Evolutionary conservation across 2,329 filamentous ascomycete genomes (phyloP).

Genomic region (Fusarium decemcellulare): DNA sequence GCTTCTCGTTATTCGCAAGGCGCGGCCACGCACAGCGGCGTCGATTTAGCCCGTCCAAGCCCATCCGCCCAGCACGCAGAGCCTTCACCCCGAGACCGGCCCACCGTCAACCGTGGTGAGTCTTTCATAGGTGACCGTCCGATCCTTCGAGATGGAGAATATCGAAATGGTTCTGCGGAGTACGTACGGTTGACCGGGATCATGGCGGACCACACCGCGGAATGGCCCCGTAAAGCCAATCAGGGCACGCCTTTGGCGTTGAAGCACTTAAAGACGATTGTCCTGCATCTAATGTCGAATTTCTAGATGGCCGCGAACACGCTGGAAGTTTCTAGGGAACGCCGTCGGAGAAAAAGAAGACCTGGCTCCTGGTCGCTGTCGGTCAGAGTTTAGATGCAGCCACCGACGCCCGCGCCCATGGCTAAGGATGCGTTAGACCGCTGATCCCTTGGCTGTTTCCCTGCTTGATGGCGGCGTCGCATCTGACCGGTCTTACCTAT

Average conservation of each 20-base stretch:
- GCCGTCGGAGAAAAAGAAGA: conserved; percentile 12
- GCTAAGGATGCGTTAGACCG: conserved; percentile 19
- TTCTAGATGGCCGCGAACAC: conserved; percentile 24
- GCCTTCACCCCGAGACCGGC: conserved; percentile 42
- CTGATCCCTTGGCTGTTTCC: conserved; percentile 35
- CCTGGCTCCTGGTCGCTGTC: conserved; percentile 1
- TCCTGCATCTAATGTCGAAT: neutral
- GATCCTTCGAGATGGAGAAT: neutral
- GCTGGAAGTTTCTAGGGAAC: conserved; percentile 44
- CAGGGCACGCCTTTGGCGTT: neutral
- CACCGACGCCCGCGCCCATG: conserved; percentile 22
- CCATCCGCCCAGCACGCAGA: conserved; percentile 6
- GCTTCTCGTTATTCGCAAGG: conserved; percentile 49
- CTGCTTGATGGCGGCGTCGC: conserved; percentile 15
- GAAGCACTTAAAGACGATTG: too few species aligned
- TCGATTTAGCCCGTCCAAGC: conserved; percentile 2
- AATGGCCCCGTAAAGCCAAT: neutral
- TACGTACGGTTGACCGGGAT: too few species aligned
- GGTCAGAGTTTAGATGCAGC: conserved; percentile 41
- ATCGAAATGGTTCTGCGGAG: neutral
- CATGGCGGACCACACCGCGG: neutral
- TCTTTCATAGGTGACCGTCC: neutral
- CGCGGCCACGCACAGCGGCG: conserved; percentile 20
- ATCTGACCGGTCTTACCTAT: conserved; percentile 28
- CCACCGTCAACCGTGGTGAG: conserved; percentile 15